Evolutionary conservation across 1,284 basidiomycete species (phyloP).

Genomic region (Marasmius fiardii): DNA sequence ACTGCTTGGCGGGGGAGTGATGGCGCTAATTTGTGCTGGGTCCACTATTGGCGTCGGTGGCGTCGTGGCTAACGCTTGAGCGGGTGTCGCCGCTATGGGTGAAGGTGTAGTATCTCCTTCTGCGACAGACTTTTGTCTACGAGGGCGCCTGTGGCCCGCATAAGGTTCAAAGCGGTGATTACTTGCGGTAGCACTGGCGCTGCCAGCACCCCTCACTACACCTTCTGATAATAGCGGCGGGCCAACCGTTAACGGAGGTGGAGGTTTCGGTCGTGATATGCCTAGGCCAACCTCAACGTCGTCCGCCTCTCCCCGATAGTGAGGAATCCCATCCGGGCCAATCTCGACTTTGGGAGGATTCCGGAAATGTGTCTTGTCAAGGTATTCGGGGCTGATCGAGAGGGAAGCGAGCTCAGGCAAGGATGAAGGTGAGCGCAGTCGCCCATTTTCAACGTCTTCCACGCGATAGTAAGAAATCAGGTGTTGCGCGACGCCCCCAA

Average conservation of each 20-base stretch:
- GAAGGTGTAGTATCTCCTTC: background rate
- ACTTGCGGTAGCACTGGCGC: slow-evolving; percentile 26
- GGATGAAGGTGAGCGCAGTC: slow-evolving; percentile 84
- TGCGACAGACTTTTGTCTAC: slow-evolving; percentile 24
- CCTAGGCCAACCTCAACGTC: slow-evolving; percentile 40
- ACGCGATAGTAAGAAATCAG: slow-evolving; percentile 96
- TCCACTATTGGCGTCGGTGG: background rate
- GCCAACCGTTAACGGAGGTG: slow-evolving; percentile 47
- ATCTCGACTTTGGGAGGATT: slow-evolving; percentile 87
- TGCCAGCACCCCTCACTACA: slow-evolving; percentile 28
- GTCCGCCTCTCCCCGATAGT: slow-evolving; percentile 80
- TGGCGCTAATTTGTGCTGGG: background rate
- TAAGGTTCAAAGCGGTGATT: slow-evolving; percentile 54
- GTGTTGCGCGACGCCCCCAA: slow-evolving; percentile 86
- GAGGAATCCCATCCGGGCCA: slow-evolving; percentile 76
- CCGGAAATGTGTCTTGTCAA: slow-evolving; percentile 88
- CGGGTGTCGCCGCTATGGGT: background rate
- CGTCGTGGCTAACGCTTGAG: too few relatives aligned
- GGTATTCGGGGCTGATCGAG: slow-evolving; percentile 85
- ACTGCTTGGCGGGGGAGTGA: background rate
- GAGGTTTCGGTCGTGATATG: slow-evolving; percentile 36
- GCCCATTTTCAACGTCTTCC: slow-evolving; percentile 86
- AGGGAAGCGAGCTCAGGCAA: slow-evolving; percentile 85
- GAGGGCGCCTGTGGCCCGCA: slow-evolving; percentile 29
- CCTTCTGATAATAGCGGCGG: slow-evolving; percentile 51